A percentile compares a stretch with the other conserved stretches of the same genome.
phyloP scores from a whole-genome alignment of 306 rosid species.

The Quillaja saponaria region DNA sequence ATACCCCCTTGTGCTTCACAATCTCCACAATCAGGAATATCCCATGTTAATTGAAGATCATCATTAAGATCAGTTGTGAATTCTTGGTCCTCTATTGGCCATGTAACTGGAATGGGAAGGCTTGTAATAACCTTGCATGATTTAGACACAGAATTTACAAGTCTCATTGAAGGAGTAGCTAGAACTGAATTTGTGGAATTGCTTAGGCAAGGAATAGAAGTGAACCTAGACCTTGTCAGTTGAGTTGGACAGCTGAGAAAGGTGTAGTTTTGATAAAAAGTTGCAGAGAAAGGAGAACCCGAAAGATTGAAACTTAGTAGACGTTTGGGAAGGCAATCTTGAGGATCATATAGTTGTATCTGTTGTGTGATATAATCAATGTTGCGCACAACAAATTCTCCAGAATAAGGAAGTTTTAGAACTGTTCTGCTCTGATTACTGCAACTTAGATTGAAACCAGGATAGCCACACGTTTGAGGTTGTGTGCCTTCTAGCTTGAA shows the following conservation, averaged over 20 bases:
- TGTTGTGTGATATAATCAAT: constrained; percentile 49
- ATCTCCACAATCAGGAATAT: constrained; percentile 47
- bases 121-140: constrained; percentile 43
- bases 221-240: constrained; percentile 36
- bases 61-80: constrained; percentile 34
- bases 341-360: constrained; percentile 60
- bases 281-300: constrained; percentile 50
- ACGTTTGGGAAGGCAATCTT: constrained; percentile 54
- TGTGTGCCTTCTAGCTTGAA: constrained; percentile 41
- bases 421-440: constrained; percentile 33
- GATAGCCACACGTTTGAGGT: constrained; percentile 53
- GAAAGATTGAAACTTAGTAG: constrained; percentile 53
- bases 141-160: constrained; percentile 35
- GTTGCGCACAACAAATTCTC: constrained; percentile 46
- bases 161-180: constrained; percentile 48
- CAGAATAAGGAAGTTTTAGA: constrained; percentile 47
- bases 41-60: constrained; percentile 57
- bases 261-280: constrained; percentile 40
- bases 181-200: constrained; percentile 59
- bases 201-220: constrained; percentile 55
- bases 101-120: constrained; percentile 39
- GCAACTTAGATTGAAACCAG: constrained; percentile 62
- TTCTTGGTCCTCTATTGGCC: constrained; percentile 26
- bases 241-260: constrained; percentile 59
- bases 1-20: constrained; percentile 50